Base-by-base conservation (phyloP, 2,329 filamentous ascomycete genomes). In the Botrytis pseudocinerea region DNA sequence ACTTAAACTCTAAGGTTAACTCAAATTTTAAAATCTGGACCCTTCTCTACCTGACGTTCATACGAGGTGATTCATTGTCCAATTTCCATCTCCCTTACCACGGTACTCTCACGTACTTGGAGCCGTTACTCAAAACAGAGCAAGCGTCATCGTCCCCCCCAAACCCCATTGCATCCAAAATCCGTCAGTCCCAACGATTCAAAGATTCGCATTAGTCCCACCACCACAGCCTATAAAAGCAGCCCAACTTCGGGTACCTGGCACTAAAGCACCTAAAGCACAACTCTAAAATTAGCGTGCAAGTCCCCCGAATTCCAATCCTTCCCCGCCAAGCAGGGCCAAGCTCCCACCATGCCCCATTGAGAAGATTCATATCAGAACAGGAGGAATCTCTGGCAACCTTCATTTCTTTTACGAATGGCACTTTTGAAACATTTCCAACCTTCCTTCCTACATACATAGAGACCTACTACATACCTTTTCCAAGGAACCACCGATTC, bases 241-340 rank as follows among this genome's bases (percentile, higher is more conserved):
- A 2, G 9, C 6, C 63, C 25, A 42, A 10, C 25, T 18, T 66
- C 63, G 22, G 44, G 44, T 66, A 66, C 63, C 63, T 66, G 63
- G 38, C 63, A 65, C 63, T 65, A 65, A 65, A 38, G n/a, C 16
- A 5, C 51, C 44, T 51, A 38, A 38, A 38, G 18, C 25, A 1
- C 51, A 69, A 59, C 51, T 44, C 51, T 69, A 44, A 60, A 59
- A 57, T 69, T 69, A 69, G 65, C 35, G 46, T 57, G n/a, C 38
- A 40, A 6, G 48, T 54, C 32, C 35, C 28, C 35, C 46, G 7
- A 65, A 48, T 40, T 38, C 35, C 22, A 54, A 32, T 44, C 18
- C n/a, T 59, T 16, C 48, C 48, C 66, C 66, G 28, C 64, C 64
- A 69, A 69, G 51, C 66, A 46, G 40, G 20, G 64, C 64, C 46